Evolutionary conservation across 495 filamentous ascomycete genomes (phyloP).

Genomic region (Hypoxylon trugodes): DNA sequence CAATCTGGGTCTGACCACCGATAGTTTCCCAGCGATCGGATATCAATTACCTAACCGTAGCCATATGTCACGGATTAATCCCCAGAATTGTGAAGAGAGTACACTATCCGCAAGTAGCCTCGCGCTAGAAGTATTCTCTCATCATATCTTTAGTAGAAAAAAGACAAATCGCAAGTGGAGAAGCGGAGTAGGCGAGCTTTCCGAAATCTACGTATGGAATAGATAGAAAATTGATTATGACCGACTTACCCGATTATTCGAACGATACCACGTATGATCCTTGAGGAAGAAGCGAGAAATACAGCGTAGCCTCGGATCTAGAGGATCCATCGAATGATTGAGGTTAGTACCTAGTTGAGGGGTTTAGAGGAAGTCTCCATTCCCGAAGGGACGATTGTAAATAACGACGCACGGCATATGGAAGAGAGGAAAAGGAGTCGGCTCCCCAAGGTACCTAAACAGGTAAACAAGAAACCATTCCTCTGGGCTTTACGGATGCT

Average conservation of each 20-base stretch:
- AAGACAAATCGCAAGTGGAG: neutral
- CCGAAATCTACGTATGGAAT: slow-evolving; percentile 4
- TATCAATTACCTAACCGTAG: slow-evolving; percentile 27
- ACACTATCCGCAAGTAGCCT: neutral
- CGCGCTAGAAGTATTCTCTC: slow-evolving; percentile 2
- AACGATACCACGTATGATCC: neutral
- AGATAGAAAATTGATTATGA: neutral
- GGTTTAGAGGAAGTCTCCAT: neutral
- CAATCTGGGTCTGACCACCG: slow-evolving; percentile 14
- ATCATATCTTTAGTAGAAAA: neutral
- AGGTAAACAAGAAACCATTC: neutral
- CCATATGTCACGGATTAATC: slow-evolving; percentile 16
- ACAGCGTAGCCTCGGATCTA: neutral
- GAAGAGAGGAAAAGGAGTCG: neutral
- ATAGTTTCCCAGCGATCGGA: slow-evolving; percentile 21
- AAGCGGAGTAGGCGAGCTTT: slow-evolving; percentile 18
- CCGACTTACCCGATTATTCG: neutral
- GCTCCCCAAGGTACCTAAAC: neutral
- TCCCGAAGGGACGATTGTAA: slow-evolving; percentile 3
- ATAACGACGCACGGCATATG: neutral
- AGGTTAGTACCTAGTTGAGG: neutral
- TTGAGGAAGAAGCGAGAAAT: neutral
- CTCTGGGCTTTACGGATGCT: neutral
- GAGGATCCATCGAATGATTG: slow-evolving; percentile 8
- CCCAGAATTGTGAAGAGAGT: slow-evolving; percentile 3